Evolutionary conservation across 148 eudicot genomes (phyloP).

Genomic region (Chenopodium quinoa): DNA sequence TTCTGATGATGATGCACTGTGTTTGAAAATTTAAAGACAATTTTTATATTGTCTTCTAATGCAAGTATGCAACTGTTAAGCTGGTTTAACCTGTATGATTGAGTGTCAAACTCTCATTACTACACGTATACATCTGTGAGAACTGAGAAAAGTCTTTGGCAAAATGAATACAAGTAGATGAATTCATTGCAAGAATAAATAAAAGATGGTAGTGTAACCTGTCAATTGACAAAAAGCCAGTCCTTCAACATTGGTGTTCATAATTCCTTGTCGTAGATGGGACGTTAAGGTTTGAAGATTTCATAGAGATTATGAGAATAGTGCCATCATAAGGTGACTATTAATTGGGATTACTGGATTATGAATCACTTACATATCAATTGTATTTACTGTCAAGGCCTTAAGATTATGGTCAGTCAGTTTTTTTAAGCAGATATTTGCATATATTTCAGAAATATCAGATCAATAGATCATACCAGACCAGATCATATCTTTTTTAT

Average conservation of each 20-base stretch:
- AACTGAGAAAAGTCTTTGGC: background rate
- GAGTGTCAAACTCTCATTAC: background rate
- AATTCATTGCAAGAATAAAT: background rate
- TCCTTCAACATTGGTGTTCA: background rate
- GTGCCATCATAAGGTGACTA: background rate
- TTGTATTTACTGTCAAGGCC: background rate
- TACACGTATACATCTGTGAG: background rate
- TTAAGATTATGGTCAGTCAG: background rate
- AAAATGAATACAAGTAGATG: background rate
- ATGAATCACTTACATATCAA: background rate
- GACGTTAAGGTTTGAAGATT: background rate
- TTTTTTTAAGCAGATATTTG: too few species aligned
- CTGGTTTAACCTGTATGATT: background rate
- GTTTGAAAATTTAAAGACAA: too few species aligned
- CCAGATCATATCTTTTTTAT: too few species aligned
- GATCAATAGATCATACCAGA: too few species aligned
- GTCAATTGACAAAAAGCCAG: too few species aligned
- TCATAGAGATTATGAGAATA: background rate
- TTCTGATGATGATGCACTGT: too few species aligned
- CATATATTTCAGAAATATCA: too few species aligned
- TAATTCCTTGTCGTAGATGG: background rate
- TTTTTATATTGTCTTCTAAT: too few species aligned
- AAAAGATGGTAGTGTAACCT: background rate
- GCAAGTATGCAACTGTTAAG: background rate
- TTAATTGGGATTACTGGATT: background rate